These are phyloP conservation scores for Hypoxylon perforatum DNA, from an alignment of 495 filamentous ascomycete species.

Conservation along the genomic window DNA sequence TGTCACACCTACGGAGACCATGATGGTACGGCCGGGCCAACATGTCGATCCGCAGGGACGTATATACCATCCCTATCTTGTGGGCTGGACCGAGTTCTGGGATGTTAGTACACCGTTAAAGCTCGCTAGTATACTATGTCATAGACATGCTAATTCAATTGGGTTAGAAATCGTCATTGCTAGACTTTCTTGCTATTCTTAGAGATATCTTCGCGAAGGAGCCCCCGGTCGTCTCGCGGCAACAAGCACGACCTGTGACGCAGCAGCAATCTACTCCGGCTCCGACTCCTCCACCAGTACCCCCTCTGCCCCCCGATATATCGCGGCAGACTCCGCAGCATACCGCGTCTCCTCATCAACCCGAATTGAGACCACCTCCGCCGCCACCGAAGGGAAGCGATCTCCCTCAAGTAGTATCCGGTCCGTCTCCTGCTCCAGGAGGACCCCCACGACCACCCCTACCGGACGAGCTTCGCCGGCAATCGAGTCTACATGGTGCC, in stretches of 20 bases:
- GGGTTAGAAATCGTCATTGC: conserved; percentile 78
- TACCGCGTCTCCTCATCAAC: conserved; percentile 25
- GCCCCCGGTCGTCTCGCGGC: conserved; percentile 84
- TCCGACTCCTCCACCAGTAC: conserved; percentile 70
- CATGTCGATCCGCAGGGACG: conserved; percentile 95
- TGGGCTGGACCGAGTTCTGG: conserved; percentile 87
- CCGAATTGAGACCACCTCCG: conserved; percentile 49
- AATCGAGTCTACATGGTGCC: conserved; percentile 42
- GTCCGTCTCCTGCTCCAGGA: conserved; percentile 20
- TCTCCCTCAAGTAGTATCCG: conserved; percentile 38
- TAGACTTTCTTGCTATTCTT: conserved; percentile 84
- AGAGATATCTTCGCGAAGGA: conserved; percentile 93
- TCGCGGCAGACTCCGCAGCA: conserved; percentile 40
- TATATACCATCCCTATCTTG: conserved; percentile 95
- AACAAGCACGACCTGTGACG: conserved; percentile 60
- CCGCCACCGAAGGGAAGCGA: conserved; percentile 58
- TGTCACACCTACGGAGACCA: conserved; percentile 86
- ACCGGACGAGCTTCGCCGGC: conserved; percentile 46
- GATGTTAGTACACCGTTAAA: conserved; percentile 72
- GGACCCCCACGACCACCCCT: conserved; percentile 53
- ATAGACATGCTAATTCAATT: not conserved
- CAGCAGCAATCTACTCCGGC: conserved; percentile 54
- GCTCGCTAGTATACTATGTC: not conserved
- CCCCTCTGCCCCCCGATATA: conserved; percentile 76
- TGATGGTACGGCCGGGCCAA: conserved; percentile 90